Evolutionary conservation across 1,284 basidiomycete species (phyloP), one percentile per base, ranked within the genome.

Genomic region (Austroboletus niveus): DNA sequence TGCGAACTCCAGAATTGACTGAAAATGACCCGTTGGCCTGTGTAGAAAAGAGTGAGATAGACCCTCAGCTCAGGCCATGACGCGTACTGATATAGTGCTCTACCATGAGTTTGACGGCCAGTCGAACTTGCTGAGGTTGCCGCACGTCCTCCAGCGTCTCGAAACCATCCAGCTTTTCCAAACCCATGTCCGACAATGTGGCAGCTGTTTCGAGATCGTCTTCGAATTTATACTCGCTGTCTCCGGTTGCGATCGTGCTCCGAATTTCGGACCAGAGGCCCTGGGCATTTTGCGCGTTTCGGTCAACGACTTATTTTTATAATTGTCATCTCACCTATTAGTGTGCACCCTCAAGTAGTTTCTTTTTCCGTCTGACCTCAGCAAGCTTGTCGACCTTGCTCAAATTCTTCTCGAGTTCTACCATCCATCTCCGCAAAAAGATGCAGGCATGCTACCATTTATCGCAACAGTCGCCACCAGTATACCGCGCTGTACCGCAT

Each of bases 181-280:
- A 72, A 8, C 83, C 71, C 87, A 92, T 91, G 31, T 82, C 78
- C 10, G 72, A 73, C 52, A 93, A 63, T 61, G 79, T 73, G 10
- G 78, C 80, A 27, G 88, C 82, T 1, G 85, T 79, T 53, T 88
- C 81, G 49, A 90, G 71, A 53, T 82, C 74, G 58, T 81, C 75
- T 57, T 85, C 82, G 56, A 80, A 83, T n/a, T 60, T 51, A 24
- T 68, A 64, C 11, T 71, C 64, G 20, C 72, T 67, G 9, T 72
- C 69, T 15, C 70, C 73, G n/a, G 34, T 41, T 22, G 72, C 57
- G 14, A 88, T 55, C n/a, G 74, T 69, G 1, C 47, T 58, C 6
- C 81, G 65, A 30, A 87, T 72, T 36, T 80, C 79, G 15, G 74
- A 70, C 81, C 89, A 87, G 8, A 92, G 65, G 0, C 74, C 79